phyloP scores from a whole-genome alignment of 257 asterid genomes.

The Solanum stenotomum region DNA sequence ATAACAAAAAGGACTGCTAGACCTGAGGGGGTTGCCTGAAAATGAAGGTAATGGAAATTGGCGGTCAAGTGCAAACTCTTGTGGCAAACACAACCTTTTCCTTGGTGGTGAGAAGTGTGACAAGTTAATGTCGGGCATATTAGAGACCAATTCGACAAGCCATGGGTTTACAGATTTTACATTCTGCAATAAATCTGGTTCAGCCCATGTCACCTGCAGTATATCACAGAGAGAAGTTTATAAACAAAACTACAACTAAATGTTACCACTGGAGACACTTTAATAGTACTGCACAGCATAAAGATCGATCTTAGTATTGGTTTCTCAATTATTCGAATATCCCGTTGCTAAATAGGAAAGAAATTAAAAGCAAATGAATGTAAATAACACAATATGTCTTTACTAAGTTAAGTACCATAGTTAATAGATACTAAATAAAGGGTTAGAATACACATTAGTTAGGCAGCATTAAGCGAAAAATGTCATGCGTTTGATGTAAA shows the following conservation, averaged over 20 bases:
- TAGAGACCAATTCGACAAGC: slow-evolving; percentile 29
- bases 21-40: slow-evolving; percentile 19
- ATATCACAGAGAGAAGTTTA: background rate
- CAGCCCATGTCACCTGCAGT: slow-evolving; percentile 29
- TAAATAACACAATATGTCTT: background rate
- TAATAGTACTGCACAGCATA: background rate
- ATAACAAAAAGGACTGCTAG: slow-evolving; percentile 44
- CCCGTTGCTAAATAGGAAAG: background rate
- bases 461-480: background rate
- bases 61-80: slow-evolving; percentile 5
- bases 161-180: slow-evolving; percentile 27
- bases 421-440: background rate
- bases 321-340: background rate
- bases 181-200: slow-evolving; percentile 25
- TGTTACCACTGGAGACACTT: background rate
- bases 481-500: background rate
- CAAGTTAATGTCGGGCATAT: slow-evolving; percentile 16
- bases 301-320: background rate
- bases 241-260: background rate
- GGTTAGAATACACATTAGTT: background rate
- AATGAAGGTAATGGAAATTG: slow-evolving; percentile 15
- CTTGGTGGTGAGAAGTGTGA: slow-evolving; percentile 19
- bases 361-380: background rate
- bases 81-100: slow-evolving; percentile 12
- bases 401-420: background rate